Evolutionary conservation across 2,329 filamentous ascomycete genomes (phyloP).

Genomic region (Botrytis hyacinthi): DNA sequence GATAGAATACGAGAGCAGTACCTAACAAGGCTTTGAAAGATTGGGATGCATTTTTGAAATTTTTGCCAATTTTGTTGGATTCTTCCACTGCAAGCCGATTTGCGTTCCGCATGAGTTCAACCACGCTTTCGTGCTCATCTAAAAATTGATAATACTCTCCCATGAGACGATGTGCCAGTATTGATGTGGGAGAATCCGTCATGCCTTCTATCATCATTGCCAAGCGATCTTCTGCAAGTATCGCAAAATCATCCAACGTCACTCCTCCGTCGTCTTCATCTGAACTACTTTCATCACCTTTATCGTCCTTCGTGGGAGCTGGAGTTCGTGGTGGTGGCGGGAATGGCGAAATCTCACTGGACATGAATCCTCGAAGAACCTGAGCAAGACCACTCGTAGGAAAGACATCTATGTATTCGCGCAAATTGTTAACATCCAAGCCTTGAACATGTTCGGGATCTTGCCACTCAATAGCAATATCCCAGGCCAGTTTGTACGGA

Average conservation of each 20-base stretch:
- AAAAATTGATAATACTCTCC: conserved; percentile 79
- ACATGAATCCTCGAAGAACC: conserved; percentile 77
- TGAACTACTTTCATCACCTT: conserved; percentile 51
- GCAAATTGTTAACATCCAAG: conserved; percentile 74
- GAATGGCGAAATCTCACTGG: conserved; percentile 82
- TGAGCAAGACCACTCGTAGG: conserved; percentile 79
- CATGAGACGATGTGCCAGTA: conserved; percentile 80
- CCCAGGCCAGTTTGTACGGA: conserved; percentile 86
- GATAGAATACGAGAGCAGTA: conserved; percentile 86
- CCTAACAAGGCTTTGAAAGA: conserved; percentile 74
- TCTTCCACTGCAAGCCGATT: conserved; percentile 59
- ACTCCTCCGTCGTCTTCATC: conserved; percentile 57
- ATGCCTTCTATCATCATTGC: conserved; percentile 78
- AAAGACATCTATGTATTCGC: conserved; percentile 80
- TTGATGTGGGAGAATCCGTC: conserved; percentile 60
- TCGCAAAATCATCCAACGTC: conserved; percentile 52
- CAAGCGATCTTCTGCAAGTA: conserved; percentile 75
- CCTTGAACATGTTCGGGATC: conserved; percentile 72
- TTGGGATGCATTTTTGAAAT: conserved; percentile 68
- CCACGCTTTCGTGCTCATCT: conserved; percentile 80
- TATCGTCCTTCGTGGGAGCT: conserved; percentile 40
- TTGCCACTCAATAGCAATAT: conserved; percentile 84
- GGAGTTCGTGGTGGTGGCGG: conserved; percentile 55
- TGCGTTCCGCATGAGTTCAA: conserved; percentile 76
- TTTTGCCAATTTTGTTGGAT: conserved; percentile 64